phyloP scores from a whole-genome alignment of 805 yeast genomes.

The baker's yeast (Saccharomyces cerevisiae) region DNA sequence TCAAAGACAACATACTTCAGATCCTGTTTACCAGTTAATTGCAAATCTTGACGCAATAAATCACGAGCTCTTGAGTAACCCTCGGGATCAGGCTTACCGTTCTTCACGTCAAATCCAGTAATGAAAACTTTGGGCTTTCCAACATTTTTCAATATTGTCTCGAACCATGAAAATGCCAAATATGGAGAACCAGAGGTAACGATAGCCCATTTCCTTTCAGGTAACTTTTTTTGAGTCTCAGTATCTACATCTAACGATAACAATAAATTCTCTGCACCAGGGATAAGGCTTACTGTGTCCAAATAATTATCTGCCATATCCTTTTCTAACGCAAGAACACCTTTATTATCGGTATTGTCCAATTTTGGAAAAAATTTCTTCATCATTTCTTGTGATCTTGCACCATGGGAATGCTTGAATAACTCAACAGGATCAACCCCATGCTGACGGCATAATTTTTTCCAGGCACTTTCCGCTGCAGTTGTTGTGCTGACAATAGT shows the following conservation, averaged over 20 bases:
- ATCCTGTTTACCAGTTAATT: conserved; percentile 16
- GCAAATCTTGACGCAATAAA: conserved; percentile 39
- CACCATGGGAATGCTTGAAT: conserved; percentile 64
- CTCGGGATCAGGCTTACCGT: conserved; percentile 77
- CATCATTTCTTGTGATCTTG: conserved; percentile 64
- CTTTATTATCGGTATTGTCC: conserved; percentile 44
- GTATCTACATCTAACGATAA: conserved; percentile 36
- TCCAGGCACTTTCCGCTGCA: conserved; percentile 73
- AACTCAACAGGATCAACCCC: conserved; percentile 56
- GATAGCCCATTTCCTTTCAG: conserved; percentile 60
- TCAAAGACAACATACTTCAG: conserved; percentile 55
- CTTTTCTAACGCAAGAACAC: conserved; percentile 50
- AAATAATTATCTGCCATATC: conserved; percentile 58
- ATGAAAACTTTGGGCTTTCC: conserved; percentile 65
- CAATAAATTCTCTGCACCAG: conserved; percentile 59
- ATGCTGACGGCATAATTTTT: conserved; percentile 45
- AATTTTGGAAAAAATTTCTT: conserved; percentile 59
- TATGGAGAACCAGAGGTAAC: conserved; percentile 73
- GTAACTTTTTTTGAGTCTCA: not conserved
- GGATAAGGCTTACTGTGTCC: conserved; percentile 56
- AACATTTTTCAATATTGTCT: conserved; percentile 41
- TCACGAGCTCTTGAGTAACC: conserved; percentile 56
- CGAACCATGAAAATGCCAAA: conserved; percentile 68
- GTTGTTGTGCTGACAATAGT: conserved; percentile 69
- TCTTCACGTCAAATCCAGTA: conserved; percentile 62